These are phyloP conservation scores for Calonectria leucothoes DNA, from an alignment of 2,329 filamentous ascomycete species.

Conservation along the genomic window DNA sequence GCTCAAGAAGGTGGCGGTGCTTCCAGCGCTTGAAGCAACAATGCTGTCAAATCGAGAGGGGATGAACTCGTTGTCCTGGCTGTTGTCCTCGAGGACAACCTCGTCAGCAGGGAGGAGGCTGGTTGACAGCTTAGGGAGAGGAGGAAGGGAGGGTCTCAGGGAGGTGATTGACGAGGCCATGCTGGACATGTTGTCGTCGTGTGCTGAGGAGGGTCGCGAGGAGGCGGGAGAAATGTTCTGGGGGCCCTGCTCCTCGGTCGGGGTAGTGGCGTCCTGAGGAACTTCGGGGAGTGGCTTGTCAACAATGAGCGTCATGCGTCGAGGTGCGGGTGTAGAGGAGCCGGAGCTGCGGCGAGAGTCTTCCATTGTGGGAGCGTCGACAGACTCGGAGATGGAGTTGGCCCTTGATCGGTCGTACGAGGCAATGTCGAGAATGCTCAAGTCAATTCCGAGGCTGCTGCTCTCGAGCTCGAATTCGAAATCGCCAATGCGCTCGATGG, in stretches of 20 bases:
- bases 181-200: constrained; percentile 56
- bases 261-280: constrained; percentile 64
- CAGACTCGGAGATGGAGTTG: constrained; percentile 47
- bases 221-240: constrained; percentile 48
- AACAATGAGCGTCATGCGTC: constrained; percentile 56
- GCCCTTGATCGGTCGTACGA: constrained; percentile 47
- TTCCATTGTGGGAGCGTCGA: constrained; percentile 52
- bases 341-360: constrained; percentile 53
- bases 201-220: constrained; percentile 57
- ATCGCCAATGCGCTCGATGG: constrained; percentile 90
- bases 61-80: constrained; percentile 63
- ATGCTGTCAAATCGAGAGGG: constrained; percentile 74
- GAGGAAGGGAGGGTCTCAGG: constrained; percentile 61
- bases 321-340: constrained; percentile 49
- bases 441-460: constrained; percentile 65
- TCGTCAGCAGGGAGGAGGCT: constrained; percentile 60
- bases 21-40: constrained; percentile 80
- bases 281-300: constrained; percentile 78
- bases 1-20: constrained; percentile 81
- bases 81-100: constrained; percentile 59
- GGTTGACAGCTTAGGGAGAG: constrained; percentile 69
- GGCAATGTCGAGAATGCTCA: constrained; percentile 60
- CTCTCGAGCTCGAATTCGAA: constrained; percentile 85
- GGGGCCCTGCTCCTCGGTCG: constrained; percentile 45
- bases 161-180: constrained; percentile 61